Conservation (phyloP, 2,329 filamentous ascomycete genomes). For the Clarireedia hainanense region DNA sequence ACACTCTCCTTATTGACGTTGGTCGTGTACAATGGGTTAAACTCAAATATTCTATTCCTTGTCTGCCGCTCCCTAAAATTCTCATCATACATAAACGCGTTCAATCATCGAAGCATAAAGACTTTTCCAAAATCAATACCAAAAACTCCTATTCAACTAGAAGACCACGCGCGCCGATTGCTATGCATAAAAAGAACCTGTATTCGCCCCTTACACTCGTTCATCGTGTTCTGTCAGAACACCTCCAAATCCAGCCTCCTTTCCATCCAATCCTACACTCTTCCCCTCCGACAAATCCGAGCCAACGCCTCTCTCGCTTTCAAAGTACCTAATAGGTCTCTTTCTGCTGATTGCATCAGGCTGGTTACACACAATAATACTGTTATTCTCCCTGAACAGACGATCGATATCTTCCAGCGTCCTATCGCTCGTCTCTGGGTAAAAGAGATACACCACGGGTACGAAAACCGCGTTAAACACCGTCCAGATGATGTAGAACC, state of each 20-base stretch:
- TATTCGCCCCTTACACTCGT: neutral
- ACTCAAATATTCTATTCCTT: no score
- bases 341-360: neutral
- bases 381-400: constrained; percentile 2
- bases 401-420: constrained; percentile 7
- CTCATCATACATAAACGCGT: neutral
- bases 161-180: neutral
- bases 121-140: neutral
- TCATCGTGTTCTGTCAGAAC: constrained; percentile 3
- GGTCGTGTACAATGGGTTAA: no score
- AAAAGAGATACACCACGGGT: constrained; percentile 38
- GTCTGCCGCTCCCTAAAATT: no score
- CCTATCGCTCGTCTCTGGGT: constrained; percentile 39
- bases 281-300: neutral
- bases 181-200: neutral
- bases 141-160: neutral
- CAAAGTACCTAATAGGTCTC: constrained; percentile 3
- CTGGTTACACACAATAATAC: neutral
- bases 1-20: no score
- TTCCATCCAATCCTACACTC: neutral
- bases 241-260: neutral
- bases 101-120: neutral
- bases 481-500: constrained; percentile 45
- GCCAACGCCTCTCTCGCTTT: neutral
- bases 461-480: constrained; percentile 41